These are phyloP conservation scores for Cinnamomum micranthum DNA, from an alignment of 164 flowering plant genomes.

Conservation along the genomic window DNA sequence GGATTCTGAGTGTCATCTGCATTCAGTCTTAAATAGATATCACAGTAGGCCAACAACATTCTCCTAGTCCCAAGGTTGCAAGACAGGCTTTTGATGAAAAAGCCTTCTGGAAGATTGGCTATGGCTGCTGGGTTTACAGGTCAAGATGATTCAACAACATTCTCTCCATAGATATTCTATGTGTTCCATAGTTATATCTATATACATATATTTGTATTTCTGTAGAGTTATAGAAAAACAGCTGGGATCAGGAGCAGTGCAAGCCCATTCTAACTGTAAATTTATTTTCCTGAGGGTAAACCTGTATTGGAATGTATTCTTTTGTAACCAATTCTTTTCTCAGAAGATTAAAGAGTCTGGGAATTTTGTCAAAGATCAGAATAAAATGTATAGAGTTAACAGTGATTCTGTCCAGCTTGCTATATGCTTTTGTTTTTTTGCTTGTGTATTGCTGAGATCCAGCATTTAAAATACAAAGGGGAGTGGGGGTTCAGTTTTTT, in stretches of 20 bases:
- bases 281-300: constrained; percentile 19
- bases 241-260: constrained; percentile 1
- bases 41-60: background rate
- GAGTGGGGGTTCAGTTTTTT: too few species aligned
- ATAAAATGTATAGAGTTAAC: constrained; percentile 15
- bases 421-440: background rate
- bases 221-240: constrained; percentile 3
- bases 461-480: too few species aligned
- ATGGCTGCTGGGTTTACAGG: background rate
- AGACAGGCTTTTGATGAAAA: background rate
- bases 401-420: background rate
- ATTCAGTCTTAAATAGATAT: constrained; percentile 4
- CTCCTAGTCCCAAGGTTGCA: background rate
- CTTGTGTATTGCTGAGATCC: background rate
- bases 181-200: background rate
- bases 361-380: constrained; percentile 9
- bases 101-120: constrained; percentile 6
- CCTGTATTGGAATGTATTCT: constrained; percentile 14
- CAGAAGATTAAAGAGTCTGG: constrained; percentile 17
- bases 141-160: background rate
- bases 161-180: constrained; percentile 6
- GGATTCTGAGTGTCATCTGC: background rate
- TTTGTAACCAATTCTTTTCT: constrained; percentile 16
- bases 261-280: constrained; percentile 22
- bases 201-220: background rate